Conservation (phyloP, 2,329 filamentous ascomycete genomes). For the Fusarium nygamai region DNA sequence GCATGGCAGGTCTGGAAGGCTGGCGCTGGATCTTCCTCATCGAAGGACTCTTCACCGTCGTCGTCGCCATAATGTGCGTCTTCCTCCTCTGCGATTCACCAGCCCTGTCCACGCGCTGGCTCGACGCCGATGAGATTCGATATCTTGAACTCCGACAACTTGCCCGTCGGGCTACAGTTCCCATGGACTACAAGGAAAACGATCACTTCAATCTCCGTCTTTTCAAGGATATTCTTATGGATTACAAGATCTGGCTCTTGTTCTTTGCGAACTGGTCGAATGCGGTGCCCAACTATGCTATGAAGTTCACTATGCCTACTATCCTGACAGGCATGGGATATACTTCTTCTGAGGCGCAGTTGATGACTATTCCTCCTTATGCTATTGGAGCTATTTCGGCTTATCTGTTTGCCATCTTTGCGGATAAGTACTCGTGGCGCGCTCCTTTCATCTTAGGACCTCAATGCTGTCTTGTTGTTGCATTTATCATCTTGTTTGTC, state of each 20-base stretch:
- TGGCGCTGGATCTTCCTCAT: slow-evolving; percentile 29
- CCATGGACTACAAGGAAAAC: slow-evolving; percentile 11
- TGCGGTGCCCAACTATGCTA: slow-evolving; percentile 48
- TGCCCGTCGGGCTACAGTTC: neutral
- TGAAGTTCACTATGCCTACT: slow-evolving; percentile 50
- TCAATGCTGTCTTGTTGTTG: slow-evolving; percentile 7
- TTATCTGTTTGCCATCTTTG: slow-evolving; percentile 14
- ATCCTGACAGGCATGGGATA: slow-evolving; percentile 56
- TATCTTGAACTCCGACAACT: slow-evolving; percentile 15
- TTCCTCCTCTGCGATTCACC: slow-evolving; percentile 11
- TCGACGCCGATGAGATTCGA: slow-evolving; percentile 10
- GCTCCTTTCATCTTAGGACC: slow-evolving; percentile 12
- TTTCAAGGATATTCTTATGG: slow-evolving; percentile 53
- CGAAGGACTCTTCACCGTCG: slow-evolving; percentile 13
- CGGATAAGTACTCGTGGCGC: slow-evolving; percentile 16
- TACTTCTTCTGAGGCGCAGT: slow-evolving; percentile 45
- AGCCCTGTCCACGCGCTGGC: slow-evolving; percentile 7
- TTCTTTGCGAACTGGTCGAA: slow-evolving; percentile 56
- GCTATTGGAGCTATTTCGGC: slow-evolving; percentile 17
- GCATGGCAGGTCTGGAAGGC: slow-evolving; percentile 12
- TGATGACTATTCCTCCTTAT: slow-evolving; percentile 35
- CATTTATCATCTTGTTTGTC: slow-evolving; percentile 12
- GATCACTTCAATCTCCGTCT: slow-evolving; percentile 6
- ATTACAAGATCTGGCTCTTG: slow-evolving; percentile 59
- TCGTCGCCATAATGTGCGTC: slow-evolving; percentile 12